Conservation (phyloP, 305 asterid species). For the Fraxinus dipetala region DNA sequence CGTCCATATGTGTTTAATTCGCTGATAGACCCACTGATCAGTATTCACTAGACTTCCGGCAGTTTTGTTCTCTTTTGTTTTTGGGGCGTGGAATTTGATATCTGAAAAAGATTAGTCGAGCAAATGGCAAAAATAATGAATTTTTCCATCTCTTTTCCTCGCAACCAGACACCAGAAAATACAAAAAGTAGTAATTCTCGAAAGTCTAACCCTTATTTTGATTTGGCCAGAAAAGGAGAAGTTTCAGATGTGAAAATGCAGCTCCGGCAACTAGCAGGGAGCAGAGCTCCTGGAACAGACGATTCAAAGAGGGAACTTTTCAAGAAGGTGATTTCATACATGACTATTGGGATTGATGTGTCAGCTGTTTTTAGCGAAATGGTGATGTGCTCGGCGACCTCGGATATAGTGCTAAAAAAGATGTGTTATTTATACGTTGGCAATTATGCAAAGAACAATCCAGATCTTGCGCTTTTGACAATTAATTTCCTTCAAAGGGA, state of each 20-base stretch:
- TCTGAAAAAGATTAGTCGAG: background rate
- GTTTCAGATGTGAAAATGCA: constrained; percentile 90
- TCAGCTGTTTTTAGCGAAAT: constrained; percentile 96
- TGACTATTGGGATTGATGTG: constrained; percentile 95
- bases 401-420: constrained; percentile 95
- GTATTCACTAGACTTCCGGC: background rate
- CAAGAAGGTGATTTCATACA: constrained; percentile 95
- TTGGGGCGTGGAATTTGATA: background rate
- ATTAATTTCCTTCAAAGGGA: constrained; percentile 97
- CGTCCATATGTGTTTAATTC: background rate
- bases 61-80: background rate
- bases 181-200: constrained; percentile 14
- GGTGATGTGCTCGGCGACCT: constrained; percentile 99
- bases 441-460: constrained; percentile 92
- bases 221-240: constrained; percentile 78
- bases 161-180: constrained; percentile 11
- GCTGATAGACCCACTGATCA: background rate
- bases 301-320: constrained; percentile 88
- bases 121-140: background rate
- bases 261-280: constrained; percentile 95
- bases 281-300: constrained; percentile 92
- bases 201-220: constrained; percentile 25
- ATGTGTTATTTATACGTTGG: constrained; percentile 98
- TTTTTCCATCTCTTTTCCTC: background rate
- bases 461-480: constrained; percentile 93